Conservation (phyloP, 805 yeast species). For the Monosporozyma aerobia region DNA sequence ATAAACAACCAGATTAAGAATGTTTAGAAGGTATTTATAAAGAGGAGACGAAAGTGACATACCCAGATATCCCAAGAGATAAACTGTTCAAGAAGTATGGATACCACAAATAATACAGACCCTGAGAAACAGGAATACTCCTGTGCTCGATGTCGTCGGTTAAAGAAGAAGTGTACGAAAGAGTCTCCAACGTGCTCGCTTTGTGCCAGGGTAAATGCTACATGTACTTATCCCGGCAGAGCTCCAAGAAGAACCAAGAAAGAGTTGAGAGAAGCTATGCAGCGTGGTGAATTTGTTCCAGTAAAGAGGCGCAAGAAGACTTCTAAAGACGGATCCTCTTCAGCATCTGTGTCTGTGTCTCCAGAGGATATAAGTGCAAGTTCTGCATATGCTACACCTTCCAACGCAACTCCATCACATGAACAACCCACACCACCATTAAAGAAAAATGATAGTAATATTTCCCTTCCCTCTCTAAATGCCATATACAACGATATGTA, state of each 20-base stretch:
- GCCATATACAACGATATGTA: background rate
- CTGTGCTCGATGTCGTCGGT: slow-evolving; percentile 39
- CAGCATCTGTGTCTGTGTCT: background rate
- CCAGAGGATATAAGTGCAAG: background rate
- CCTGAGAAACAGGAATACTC: slow-evolving; percentile 24
- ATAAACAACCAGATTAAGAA: background rate
- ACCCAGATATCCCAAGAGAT: background rate
- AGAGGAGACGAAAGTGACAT: background rate
- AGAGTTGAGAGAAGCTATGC: slow-evolving; percentile 19
- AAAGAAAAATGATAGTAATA: background rate
- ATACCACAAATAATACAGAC: background rate
- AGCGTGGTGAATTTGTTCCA: slow-evolving; percentile 18
- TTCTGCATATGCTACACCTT: background rate
- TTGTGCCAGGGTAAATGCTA: slow-evolving; percentile 31
- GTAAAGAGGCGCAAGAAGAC: slow-evolving; percentile 1
- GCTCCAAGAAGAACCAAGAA: slow-evolving; percentile 34
- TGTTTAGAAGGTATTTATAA: background rate
- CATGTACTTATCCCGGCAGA: slow-evolving; percentile 38
- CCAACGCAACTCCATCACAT: background rate
- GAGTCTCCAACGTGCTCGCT: slow-evolving; percentile 36
- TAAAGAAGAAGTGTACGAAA: slow-evolving; percentile 43
- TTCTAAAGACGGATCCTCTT: background rate
- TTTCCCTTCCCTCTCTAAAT: background rate
- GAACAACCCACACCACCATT: background rate
- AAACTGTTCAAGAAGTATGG: background rate